Evolutionary conservation across 169 alveolate genomes (phyloP), one percentile per base, ranked within the genome.

Genomic region (Plasmodium gallinaceum): DNA sequence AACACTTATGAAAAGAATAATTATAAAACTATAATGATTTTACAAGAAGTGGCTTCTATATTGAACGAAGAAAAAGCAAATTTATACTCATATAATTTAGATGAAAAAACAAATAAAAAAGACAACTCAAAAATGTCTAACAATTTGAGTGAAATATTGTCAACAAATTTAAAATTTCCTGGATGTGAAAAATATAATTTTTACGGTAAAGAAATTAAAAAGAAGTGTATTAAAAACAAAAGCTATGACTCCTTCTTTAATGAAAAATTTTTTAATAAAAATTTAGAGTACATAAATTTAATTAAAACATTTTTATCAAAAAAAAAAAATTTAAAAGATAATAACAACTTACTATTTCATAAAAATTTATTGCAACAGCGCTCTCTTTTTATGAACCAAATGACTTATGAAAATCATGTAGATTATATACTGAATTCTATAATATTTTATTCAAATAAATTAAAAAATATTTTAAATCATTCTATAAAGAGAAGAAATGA

Each of bases 191-290:
- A 74, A 26, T n/a, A 22, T 60, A 16, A 64, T 26, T n/a, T 43
- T 60, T 22, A 22, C 16, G 5, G 51, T 48, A 65, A 74, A 74
- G 60, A 12, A 72, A 58, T 24, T 22, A 9, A 24, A 37, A 60
- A 64, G 42, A 22, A 39, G 10, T 54, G 0, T 37, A 46, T 20
- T 4, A 61, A 46, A 61, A 75, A 48, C 66, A 75, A 51, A 24
- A 76, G 88, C 16, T 26, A 60, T 74, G 88, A 74, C 57, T 60
- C 88, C 18, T 74, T 74, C 60, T 74, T 74, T 64, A 64, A 60
- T 24, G 60, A 43, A 18, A 64, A 42, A 10, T 20, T 16, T 57
- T 48, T 58, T 8, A 74, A 9, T 14, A 43, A 32, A 74, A 46
- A 60, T 14, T 37, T 5, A 52, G 62, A 14, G 39, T 18, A 24